Base-by-base conservation (phyloP, 2,329 filamentous ascomycete genomes). In the Acrodontium crateriforme region DNA sequence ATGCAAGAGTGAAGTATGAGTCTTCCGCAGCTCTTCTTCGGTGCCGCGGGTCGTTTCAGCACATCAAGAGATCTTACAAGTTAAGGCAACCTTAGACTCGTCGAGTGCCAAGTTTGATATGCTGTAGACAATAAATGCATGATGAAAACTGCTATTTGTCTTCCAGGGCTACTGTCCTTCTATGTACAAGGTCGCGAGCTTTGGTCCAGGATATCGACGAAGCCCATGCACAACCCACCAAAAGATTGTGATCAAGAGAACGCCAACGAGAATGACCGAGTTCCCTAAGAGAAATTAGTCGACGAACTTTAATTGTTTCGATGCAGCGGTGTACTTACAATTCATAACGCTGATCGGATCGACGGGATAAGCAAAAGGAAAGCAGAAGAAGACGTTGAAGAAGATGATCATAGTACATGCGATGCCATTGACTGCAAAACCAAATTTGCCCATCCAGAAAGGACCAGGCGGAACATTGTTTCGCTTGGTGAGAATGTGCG, bases 211-310 rank as follows among this genome's bases (percentile, higher is more conserved):
- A 34, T 70, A 70, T 34, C 66, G 55, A 21, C 46, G 46, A 12
- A 46, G 40, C 3, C 60, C 65, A 32, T 68, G 59, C 2, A 62
- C 28, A 5, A 62, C 32, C 65, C 66, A 70, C 65, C 65, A 68
- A 3, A 60, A 31, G 0, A 49, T 49, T 0, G 64, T 65, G 4
- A 69, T 31, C 1, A 50, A 37, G n/a, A 68, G 38, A 24, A 60
- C 53, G 13, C 67, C 62, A 11, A 59, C 59, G 13, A 70, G 45
- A 30, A 69, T 67, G 3, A 69, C 66, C 34, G 59, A 64, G 44
- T 67, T 70, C 58, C 31, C 56, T 46, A n/a, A n/a, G 5, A 60
- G 56, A 8, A 63, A 59, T 25, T 65, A 37, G 2, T 54, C 45
- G 37, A 35, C 25, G 18, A 18, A 17, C 7, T 13, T 8, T 8